A percentile compares a stretch with the other conserved stretches of the same genome.
Evolutionary conservation across 2,329 filamentous ascomycete species (phyloP).

Genomic region (Clonostachys rosea): DNA sequence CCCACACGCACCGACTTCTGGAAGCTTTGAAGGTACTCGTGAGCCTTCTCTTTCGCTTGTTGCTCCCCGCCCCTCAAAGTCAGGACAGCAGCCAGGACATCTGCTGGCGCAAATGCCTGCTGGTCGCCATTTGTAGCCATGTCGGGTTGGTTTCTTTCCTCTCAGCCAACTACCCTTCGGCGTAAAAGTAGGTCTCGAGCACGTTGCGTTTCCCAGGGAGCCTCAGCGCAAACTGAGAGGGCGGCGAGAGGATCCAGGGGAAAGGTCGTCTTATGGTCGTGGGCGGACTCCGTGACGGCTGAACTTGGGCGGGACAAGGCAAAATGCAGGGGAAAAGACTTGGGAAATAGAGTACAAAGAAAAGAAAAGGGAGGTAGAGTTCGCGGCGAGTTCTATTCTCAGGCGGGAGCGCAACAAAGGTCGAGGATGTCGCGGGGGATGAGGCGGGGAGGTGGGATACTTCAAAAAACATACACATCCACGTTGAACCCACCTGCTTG

Average conservation of each 20-base stretch:
- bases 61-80: constrained; percentile 87
- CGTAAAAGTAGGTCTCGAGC: too few species aligned
- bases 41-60: constrained; percentile 81
- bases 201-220: too few species aligned
- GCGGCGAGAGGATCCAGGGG: neutral
- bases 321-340: neutral
- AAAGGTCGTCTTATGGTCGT: neutral
- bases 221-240: too few species aligned
- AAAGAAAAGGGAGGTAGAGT: neutral
- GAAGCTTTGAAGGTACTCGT: constrained; percentile 88
- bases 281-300: neutral
- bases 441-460: neutral
- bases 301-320: neutral
- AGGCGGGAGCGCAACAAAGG: neutral
- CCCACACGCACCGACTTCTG: constrained; percentile 79
- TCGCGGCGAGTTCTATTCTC: too few species aligned
- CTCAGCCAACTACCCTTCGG: too few species aligned
- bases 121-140: constrained; percentile 66
- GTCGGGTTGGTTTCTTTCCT: constrained; percentile 10
- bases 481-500: neutral
- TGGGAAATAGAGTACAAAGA: neutral
- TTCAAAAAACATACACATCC: neutral
- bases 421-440: neutral
- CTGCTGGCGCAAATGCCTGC: constrained; percentile 69
- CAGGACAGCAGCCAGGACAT: constrained; percentile 79